Evolutionary conservation across 2,329 filamentous ascomycete species (phyloP).

Genomic region (Penicillium sumatraense): DNA sequence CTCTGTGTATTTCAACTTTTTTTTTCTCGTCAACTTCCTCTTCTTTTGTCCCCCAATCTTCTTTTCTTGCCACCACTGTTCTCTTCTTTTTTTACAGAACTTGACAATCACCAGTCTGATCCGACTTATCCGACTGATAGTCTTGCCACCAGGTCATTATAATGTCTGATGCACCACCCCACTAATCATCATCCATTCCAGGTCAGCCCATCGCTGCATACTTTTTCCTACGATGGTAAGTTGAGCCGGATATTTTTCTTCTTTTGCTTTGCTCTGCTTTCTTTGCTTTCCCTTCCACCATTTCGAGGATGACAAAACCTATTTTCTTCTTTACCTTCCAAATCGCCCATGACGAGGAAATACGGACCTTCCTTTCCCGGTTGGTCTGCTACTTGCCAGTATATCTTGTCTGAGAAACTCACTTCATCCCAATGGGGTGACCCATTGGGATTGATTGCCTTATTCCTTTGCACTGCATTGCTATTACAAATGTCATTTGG

Average conservation of each 20-base stretch:
- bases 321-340: conserved; percentile 67
- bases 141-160: not conserved
- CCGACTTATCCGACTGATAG: not conserved
- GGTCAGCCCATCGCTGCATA: conserved; percentile 16
- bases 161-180: conserved; percentile 14
- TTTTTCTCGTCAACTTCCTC: conserved; percentile 22
- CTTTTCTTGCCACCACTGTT: conserved; percentile 20
- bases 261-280: conserved; percentile 9
- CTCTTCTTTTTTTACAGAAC: not conserved
- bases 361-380: conserved; percentile 65
- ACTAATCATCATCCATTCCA: conserved; percentile 19
- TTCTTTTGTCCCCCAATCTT: conserved; percentile 8
- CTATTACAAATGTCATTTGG: conserved; percentile 6
- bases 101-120: too few relatives aligned
- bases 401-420: conserved; percentile 65
- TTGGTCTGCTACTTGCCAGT: conserved; percentile 74
- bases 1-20: conserved; percentile 21
- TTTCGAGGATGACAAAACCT: conserved; percentile 63
- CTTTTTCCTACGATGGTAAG: conserved; percentile 27
- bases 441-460: too few relatives aligned
- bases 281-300: conserved; percentile 8
- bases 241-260: conserved; percentile 10
- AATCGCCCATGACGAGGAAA: conserved; percentile 71
- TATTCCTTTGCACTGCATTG: conserved; percentile 7
- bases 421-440: too few relatives aligned